Conservation (phyloP, 805 yeast species). For the Suhomyces sp. region DNA sequence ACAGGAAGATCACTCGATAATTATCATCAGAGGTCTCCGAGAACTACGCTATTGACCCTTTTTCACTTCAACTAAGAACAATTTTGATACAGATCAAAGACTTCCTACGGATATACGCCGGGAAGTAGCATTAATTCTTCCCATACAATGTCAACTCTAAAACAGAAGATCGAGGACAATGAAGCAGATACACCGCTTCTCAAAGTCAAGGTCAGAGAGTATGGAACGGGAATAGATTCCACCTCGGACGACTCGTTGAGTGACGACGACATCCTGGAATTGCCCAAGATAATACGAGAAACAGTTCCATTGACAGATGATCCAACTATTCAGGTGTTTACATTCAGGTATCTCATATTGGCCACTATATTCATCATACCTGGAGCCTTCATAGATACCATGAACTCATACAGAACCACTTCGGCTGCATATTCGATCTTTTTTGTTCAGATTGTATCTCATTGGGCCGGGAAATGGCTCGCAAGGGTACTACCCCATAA, state of each 20-base stretch:
- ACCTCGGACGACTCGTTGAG: not conserved
- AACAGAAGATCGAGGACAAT: too few relatives aligned
- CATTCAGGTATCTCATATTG: constrained; percentile 36
- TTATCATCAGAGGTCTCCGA: too few relatives aligned
- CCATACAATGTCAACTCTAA: too few relatives aligned
- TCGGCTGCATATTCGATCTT: constrained; percentile 52
- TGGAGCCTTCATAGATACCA: constrained; percentile 43
- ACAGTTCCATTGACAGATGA: constrained; percentile 41
- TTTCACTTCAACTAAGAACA: too few relatives aligned
- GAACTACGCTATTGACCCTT: too few relatives aligned
- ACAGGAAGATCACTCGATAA: too few relatives aligned
- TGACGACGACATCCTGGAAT: constrained; percentile 21
- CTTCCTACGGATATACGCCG: too few relatives aligned
- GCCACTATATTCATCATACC: constrained; percentile 37
- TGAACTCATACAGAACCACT: constrained; percentile 44
- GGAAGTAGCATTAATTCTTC: too few relatives aligned
- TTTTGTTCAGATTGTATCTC: constrained; percentile 50
- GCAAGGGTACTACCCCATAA: constrained; percentile 41
- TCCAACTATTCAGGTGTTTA: constrained; percentile 36
- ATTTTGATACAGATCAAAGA: too few relatives aligned
- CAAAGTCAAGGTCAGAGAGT: too few relatives aligned
- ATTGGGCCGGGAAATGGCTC: constrained; percentile 48
- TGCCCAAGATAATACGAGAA: constrained; percentile 35
- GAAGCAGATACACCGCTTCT: too few relatives aligned
- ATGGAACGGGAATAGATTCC: too few relatives aligned